Evolutionary conservation across 2,329 filamentous ascomycete species (phyloP), one percentile per base, ranked within the genome.

Genomic region (Harringtonia lauricola): DNA sequence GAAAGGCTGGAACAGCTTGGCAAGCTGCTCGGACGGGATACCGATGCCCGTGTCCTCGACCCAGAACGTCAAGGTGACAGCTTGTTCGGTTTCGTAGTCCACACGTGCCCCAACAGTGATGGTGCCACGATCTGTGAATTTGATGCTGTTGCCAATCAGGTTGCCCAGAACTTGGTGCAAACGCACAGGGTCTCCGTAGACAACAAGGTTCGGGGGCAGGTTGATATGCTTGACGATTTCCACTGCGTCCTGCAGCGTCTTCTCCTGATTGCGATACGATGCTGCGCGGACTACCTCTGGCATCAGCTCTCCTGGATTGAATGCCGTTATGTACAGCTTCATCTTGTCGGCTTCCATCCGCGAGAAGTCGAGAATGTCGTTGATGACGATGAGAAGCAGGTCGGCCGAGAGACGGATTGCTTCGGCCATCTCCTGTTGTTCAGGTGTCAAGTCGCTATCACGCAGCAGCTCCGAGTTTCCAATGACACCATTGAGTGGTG

Each of bases 351-450:
- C 86, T 59, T 94, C 87, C 66, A 92, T 87, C 61, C 94, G 94
- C 24, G 88, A 95, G 58, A 95, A 94, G 62, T 96, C 90, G 5
- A 95, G 70, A 42, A 95, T 95, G 57, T 96, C 90, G 57, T 95
- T 95, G 64, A 95, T 95, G 39, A 95, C 86, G 0, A 88, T 92
- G 22, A 95, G 69, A 14, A 95, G 66, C 15, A 92, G 79, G 57
- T 95, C 88, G 0, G 86, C 87, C 39, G 86, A 94, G 28, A 89
- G 74, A 40, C 86, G 79, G 43, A 94, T 92, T 15, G 86, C 90
- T 56, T 94, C 86, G 4, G 86, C 84, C 70, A 88, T 92, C 52
- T 94, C 86, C 28, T 80, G 71, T 59, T 94, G 86, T 49, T 94
- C 86, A 46, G 71, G 74, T 51, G 83, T 79, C 42, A 94, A 67